Percentiles rank a stretch among this genome's conserved stretches.
Conservation (phyloP, 257 asterid species). For the Scutellaria barbata region DNA sequence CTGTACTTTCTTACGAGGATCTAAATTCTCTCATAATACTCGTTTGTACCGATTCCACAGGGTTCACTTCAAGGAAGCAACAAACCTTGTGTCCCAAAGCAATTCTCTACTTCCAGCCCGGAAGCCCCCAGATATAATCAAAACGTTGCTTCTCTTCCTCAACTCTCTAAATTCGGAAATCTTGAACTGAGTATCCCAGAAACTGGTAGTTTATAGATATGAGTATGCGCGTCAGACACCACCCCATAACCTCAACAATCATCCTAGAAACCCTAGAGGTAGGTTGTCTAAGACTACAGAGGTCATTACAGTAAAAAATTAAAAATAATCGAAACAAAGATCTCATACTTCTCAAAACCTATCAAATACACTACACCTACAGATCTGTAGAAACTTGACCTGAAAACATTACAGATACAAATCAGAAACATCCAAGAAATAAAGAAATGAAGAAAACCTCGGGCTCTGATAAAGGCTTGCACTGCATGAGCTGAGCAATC, state of each 20-base stretch:
- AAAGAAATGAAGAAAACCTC: constrained; percentile 50
- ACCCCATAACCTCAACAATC: constrained; percentile 1
- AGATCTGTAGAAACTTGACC: constrained; percentile 38
- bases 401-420: background rate
- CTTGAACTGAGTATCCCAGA: background rate
- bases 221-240: constrained; percentile 15
- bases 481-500: constrained; percentile 94
- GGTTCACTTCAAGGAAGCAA: background rate
- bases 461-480: constrained; percentile 92
- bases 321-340: background rate
- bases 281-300: background rate
- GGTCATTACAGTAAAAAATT: constrained; percentile 9
- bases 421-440: background rate
- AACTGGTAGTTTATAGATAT: constrained; percentile 1
- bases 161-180: background rate
- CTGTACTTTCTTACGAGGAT: constrained; percentile 20
- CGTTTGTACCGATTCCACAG: background rate
- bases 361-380: constrained; percentile 31
- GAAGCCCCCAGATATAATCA: background rate
- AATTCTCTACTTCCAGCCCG: background rate
- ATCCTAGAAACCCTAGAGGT: constrained; percentile 30
- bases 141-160: constrained; percentile 3
- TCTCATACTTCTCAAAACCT: constrained; percentile 8
- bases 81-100: background rate
- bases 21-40: background rate